Conservation (phyloP, 2,329 filamentous ascomycete genomes). For the Paecilomyces variotii region DNA sequence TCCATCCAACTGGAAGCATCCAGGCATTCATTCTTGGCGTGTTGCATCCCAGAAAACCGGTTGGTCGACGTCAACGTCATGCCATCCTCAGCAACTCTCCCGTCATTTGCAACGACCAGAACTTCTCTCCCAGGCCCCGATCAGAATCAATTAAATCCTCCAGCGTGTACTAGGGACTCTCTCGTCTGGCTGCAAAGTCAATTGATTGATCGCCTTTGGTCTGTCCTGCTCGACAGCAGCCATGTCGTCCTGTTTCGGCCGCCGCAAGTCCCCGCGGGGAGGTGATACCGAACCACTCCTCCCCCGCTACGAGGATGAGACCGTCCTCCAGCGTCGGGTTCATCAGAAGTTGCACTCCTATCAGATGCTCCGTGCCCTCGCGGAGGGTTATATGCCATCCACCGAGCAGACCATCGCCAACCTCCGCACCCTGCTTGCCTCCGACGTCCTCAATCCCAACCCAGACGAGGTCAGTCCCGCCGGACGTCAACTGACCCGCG, state of each 20-base stretch:
- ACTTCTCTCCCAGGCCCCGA: not conserved
- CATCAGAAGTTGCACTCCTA: conserved; percentile 90
- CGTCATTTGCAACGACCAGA: too few relatives aligned
- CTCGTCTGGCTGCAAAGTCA: too few relatives aligned
- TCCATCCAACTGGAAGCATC: not conserved
- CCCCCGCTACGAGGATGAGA: conserved; percentile 68
- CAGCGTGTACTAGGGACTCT: too few relatives aligned
- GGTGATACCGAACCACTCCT: conserved; percentile 71
- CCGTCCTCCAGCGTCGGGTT: conserved; percentile 64
- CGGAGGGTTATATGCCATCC: conserved; percentile 83
- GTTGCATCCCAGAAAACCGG: not conserved
- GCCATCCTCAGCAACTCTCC: not conserved
- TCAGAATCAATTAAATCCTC: not conserved
- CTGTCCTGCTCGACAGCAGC: conserved; percentile 2
- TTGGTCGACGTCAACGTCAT: not conserved
- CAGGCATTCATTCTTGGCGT: not conserved
- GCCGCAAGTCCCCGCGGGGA: conserved; percentile 40
- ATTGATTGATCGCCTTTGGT: not conserved
- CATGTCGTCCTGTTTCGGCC: conserved; percentile 60
- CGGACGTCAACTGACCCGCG: conserved; percentile 64
- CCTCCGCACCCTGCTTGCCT: conserved; percentile 67
- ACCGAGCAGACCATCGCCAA: conserved; percentile 77
- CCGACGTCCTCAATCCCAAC: conserved; percentile 69
- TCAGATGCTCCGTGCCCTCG: conserved; percentile 77
- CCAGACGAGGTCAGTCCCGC: conserved; percentile 68